Base-by-base conservation (phyloP, 1,284 basidiomycete genomes). In the Rugiboletus extremiorientalis region DNA sequence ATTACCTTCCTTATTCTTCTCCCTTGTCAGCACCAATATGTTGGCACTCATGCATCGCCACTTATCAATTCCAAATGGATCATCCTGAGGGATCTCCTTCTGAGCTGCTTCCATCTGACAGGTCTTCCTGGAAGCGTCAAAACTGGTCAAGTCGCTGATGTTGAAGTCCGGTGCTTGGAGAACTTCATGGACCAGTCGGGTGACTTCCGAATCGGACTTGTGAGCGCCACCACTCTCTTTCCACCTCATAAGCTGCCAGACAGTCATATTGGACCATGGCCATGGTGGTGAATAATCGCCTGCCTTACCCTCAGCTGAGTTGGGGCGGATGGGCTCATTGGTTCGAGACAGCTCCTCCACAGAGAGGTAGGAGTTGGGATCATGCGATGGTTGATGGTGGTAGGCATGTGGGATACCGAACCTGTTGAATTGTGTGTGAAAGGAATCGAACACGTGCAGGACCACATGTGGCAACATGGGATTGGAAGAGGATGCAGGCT, bases 391-490 rank as follows among this genome's bases (percentile, higher is more conserved):
- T n/a, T n/a, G n/a, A 46, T 60, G 57, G 4, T 15, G 5, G 5
- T 60, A 60, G 1, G 42, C 51, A 38, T 1, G 5, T 6, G 36
- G 4, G 4, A 60, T 42, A 12, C 57, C 31, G 2, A 60, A 60
- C 20, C 12, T 38, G 15, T 60, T 60, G 42, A 55, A 60, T 3
- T 50, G 45, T 0, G 11, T 60, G 0, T 0, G 0, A 27, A 60
- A 42, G 16, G 48, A 50, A 20, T 60, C 22, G 1, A 33, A 60
- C 0, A 60, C 16, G 1, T 60, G 58, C n/a, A 60, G 23, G 10
- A 60, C 5, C 0, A 60, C 25, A 12, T 2, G 4, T 27, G 45
- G 56, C 8, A 59, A 10, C 25, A 57, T 34, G 18, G 47, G 20
- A 11, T 0, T 14, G 36, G 46, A 22, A 4, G 38, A 25, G 25